Conservation (phyloP, 192 early-diverging fungal species). For the Entomortierella parvispora region DNA sequence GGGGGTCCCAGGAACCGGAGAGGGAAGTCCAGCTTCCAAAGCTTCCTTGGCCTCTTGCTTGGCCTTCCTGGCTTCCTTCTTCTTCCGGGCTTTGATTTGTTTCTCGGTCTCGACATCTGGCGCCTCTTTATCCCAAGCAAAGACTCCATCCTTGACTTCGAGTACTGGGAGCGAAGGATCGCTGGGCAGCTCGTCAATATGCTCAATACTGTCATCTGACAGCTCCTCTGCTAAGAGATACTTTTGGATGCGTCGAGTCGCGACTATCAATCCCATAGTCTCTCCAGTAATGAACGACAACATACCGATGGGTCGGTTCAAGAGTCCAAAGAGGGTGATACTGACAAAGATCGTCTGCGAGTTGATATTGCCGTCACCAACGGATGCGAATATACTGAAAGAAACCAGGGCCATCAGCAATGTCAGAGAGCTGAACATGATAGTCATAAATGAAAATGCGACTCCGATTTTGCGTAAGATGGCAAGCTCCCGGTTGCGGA, state of each 20-base stretch:
- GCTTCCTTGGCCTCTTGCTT: slow-evolving; percentile 14
- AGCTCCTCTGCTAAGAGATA: slow-evolving; percentile 26
- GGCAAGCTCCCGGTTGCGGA: slow-evolving; percentile 11
- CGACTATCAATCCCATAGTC: slow-evolving; percentile 14
- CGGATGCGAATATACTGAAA: slow-evolving; percentile 28
- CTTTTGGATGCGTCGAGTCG: slow-evolving; percentile 23
- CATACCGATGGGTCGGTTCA: slow-evolving; percentile 34
- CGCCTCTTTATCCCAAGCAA: slow-evolving; percentile 34
- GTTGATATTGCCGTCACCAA: slow-evolving; percentile 34
- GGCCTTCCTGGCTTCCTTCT: slow-evolving; percentile 16
- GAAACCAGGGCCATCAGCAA: slow-evolving; percentile 35
- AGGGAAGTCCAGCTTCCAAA: slow-evolving; percentile 12
- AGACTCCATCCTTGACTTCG: slow-evolving; percentile 20
- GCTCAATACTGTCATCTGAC: slow-evolving; percentile 6
- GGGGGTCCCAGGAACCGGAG: not conserved
- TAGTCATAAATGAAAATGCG: slow-evolving; percentile 15
- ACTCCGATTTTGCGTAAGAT: slow-evolving; percentile 23
- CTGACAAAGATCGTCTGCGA: slow-evolving; percentile 31
- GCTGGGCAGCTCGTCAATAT: not conserved
- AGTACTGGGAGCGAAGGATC: slow-evolving; percentile 6
- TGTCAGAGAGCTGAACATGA: slow-evolving; percentile 29
- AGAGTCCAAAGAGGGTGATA: slow-evolving; percentile 32
- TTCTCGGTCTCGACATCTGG: slow-evolving; percentile 22
- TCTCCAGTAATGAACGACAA: slow-evolving; percentile 14
- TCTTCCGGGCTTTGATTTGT: slow-evolving; percentile 18